Conservation (phyloP, 2,329 filamentous ascomycete genomes). For the Simplicillium sp. region DNA sequence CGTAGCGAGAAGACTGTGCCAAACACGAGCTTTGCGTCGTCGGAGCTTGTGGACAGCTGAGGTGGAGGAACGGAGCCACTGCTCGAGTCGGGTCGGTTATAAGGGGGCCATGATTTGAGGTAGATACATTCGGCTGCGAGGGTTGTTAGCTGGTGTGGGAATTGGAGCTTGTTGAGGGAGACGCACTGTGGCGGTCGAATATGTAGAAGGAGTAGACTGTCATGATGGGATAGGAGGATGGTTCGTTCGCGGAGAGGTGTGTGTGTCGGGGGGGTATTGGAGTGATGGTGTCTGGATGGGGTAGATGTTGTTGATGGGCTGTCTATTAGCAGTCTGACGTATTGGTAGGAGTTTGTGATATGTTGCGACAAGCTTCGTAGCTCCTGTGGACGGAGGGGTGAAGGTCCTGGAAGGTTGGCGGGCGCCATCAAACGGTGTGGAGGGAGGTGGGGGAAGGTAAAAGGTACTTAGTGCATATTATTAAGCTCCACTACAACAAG, state of each 20-base stretch:
- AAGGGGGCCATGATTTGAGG: conserved; percentile 71
- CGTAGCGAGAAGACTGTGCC: conserved; percentile 92
- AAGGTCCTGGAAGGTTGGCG: too few species aligned
- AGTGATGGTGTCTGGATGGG: too few species aligned
- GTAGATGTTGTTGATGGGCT: too few species aligned
- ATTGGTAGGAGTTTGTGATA: too few species aligned
- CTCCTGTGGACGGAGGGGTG: too few species aligned
- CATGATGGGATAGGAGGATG: conserved; percentile 45
- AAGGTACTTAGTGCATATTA: too few species aligned
- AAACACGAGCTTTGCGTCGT: conserved; percentile 96
- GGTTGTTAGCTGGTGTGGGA: conserved; percentile 1
- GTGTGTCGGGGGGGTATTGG: not conserved
- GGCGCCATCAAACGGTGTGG: too few species aligned
- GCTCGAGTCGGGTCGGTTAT: conserved; percentile 26
- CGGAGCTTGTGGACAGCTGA: conserved; percentile 35
- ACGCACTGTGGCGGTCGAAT: conserved; percentile 92
- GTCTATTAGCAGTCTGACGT: too few species aligned
- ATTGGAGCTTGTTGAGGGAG: not conserved
- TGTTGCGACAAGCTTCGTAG: too few species aligned
- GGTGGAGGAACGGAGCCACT: conserved; percentile 8
- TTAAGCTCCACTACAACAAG: too few species aligned
- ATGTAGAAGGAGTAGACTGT: conserved; percentile 97
- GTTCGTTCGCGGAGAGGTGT: not conserved
- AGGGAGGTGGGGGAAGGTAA: too few species aligned
- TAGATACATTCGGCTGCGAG: conserved; percentile 89